These are phyloP conservation scores for Phlebopus sp. DNA, from an alignment of 1,284 basidiomycete genomes.

Conservation along the genomic window DNA sequence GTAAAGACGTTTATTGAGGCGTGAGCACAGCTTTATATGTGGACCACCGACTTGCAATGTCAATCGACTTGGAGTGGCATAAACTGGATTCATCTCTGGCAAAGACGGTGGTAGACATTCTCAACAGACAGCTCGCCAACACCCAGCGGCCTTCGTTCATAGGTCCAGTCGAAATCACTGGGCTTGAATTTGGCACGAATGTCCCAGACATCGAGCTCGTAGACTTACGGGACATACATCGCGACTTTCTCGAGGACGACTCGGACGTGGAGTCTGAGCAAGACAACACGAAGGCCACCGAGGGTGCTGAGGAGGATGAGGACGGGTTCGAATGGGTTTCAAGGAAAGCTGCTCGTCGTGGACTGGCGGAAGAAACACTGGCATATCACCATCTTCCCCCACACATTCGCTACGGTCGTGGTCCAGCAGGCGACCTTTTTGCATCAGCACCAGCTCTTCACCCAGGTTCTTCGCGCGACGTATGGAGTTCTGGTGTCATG, in stretches of 20 bases:
- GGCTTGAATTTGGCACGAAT: constrained; percentile 83
- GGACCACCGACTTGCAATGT: constrained; percentile 43
- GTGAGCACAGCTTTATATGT: too few relatives aligned
- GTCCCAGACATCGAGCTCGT: constrained; percentile 87
- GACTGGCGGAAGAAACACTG: constrained; percentile 51
- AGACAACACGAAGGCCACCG: constrained; percentile 52
- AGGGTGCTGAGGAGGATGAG: constrained; percentile 48
- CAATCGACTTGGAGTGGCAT: constrained; percentile 78
- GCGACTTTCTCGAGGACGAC: constrained; percentile 83
- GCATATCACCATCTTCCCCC: constrained; percentile 67
- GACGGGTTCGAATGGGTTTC: constrained; percentile 81
- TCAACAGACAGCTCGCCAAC: constrained; percentile 77
- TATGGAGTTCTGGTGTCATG: constrained; percentile 42
- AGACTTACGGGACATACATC: constrained; percentile 91
- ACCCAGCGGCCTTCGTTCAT: constrained; percentile 87
- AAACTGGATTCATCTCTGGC: constrained; percentile 73
- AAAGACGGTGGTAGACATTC: constrained; percentile 65
- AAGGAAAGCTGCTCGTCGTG: constrained; percentile 51
- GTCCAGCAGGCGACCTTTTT: constrained; percentile 55
- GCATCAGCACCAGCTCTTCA: constrained; percentile 51
- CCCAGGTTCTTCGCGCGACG: constrained; percentile 39
- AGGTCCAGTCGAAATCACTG: constrained; percentile 83
- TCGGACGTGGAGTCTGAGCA: constrained; percentile 30
- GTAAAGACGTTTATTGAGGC: not conserved
- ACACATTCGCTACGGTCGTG: constrained; percentile 64